Evolutionary conservation across 192 early-diverging fungal species (phyloP).

Genomic region (Fimicolochytrium jonesii): DNA sequence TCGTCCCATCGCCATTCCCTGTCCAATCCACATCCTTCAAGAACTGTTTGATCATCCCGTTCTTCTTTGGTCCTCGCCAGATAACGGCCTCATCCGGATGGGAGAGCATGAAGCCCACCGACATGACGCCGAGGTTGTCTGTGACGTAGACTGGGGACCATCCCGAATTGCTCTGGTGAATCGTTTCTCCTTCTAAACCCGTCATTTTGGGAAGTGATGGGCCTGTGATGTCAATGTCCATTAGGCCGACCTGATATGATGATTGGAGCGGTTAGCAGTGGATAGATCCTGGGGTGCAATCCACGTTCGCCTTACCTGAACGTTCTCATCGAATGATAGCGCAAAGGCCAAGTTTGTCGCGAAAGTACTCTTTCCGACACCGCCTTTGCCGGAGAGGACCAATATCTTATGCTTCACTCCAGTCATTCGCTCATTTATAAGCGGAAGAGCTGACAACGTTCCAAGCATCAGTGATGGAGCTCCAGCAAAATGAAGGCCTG

Average conservation of each 20-base stretch:
- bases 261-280: background rate
- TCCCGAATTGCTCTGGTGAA: constrained; percentile 88
- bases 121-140: constrained; percentile 77
- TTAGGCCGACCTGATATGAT: constrained; percentile 66
- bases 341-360: constrained; percentile 68
- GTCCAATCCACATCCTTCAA: constrained; percentile 94
- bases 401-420: constrained; percentile 82
- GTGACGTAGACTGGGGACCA: constrained; percentile 55
- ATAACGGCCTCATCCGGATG: constrained; percentile 90
- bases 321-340: constrained; percentile 34
- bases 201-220: constrained; percentile 96
- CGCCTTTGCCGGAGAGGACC: constrained; percentile 96
- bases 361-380: constrained; percentile 93
- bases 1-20: too few relatives aligned
- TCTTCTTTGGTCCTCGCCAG: constrained; percentile 99
- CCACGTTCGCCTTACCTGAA: constrained; percentile 21
- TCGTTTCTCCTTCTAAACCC: constrained; percentile 80
- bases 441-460: constrained; percentile 28
- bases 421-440: constrained; percentile 39
- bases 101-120: constrained; percentile 89
- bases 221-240: constrained; percentile 98
- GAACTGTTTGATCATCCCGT: constrained; percentile 97
- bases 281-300: background rate
- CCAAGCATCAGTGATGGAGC: background rate
- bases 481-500: background rate